These are phyloP conservation scores for Lactifluus rugatus DNA, from an alignment of 768 basidiomycete genomes.

Conservation along the genomic window DNA sequence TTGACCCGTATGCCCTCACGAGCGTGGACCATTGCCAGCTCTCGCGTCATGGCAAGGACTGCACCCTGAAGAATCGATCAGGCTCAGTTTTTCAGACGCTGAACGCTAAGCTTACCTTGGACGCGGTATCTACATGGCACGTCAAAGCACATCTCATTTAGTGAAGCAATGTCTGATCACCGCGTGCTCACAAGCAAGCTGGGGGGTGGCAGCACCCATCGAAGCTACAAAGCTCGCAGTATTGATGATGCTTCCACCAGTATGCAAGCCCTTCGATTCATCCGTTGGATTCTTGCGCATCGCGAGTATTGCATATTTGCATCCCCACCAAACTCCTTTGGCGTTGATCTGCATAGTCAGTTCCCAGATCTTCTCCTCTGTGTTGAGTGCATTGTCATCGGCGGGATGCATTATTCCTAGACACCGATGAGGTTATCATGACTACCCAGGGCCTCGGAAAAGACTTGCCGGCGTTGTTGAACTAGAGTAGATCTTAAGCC, in stretches of 20 bases:
- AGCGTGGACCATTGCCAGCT: conserved; percentile 96
- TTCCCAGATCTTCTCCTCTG: conserved; percentile 95
- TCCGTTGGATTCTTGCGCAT: conserved; percentile 92
- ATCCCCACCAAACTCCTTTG: conserved; percentile 99
- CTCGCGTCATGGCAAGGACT: conserved; percentile 97
- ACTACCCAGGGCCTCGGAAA: neutral
- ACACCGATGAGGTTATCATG: neutral
- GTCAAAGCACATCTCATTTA: neutral
- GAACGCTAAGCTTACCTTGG: conserved; percentile 47
- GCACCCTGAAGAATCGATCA: conserved; percentile 50
- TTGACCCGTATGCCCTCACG: conserved; percentile 95
- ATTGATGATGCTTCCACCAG: conserved; percentile 92
- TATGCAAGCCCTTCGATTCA: conserved; percentile 63
- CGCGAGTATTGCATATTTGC: conserved; percentile 93
- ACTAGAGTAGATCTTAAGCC: conserved; percentile 37
- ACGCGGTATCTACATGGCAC: conserved; percentile 68
- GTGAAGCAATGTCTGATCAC: neutral
- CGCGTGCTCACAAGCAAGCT: conserved; percentile 79
- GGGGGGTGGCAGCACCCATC: conserved; percentile 94
- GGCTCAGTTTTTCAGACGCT: conserved; percentile 1
- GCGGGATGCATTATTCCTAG: conserved; percentile 95
- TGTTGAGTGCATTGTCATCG: conserved; percentile 93
- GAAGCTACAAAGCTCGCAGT: conserved; percentile 95
- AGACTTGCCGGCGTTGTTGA: conserved; percentile 77
- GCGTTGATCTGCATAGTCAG: conserved; percentile 89